These are phyloP conservation scores for Penicillium sp. DNA, from an alignment of 2,329 filamentous ascomycete genomes.

Conservation along the genomic window DNA sequence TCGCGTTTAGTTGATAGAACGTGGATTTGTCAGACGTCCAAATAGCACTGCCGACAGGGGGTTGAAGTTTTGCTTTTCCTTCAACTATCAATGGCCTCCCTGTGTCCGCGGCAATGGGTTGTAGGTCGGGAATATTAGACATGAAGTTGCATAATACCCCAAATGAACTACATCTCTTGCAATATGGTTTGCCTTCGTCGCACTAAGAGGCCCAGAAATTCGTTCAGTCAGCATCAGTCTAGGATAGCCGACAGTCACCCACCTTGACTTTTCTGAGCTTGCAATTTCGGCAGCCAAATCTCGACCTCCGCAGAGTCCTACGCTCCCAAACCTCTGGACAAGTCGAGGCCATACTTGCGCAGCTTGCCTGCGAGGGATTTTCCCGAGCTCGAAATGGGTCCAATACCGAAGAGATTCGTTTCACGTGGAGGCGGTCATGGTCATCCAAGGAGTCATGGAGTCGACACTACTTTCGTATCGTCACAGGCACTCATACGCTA, in stretches of 20 bases:
- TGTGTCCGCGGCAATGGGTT: no score
- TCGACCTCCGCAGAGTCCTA: conserved; percentile 35
- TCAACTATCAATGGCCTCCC: conserved; percentile 16
- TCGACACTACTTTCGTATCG: background rate
- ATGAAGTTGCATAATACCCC: conserved; percentile 46
- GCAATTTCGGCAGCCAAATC: conserved; percentile 50
- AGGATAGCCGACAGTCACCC: conserved; percentile 1
- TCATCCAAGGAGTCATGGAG: no score
- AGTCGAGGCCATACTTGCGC: background rate
- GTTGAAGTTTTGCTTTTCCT: conserved; percentile 20
- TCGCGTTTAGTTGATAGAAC: conserved; percentile 37
- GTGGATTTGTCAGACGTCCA: conserved; percentile 36
- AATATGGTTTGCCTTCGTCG: conserved; percentile 46
- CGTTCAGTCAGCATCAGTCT: conserved; percentile 9
- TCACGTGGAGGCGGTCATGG: background rate
- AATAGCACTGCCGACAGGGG: conserved; percentile 28
- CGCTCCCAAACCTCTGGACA: background rate
- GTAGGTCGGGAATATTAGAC: conserved; percentile 36
- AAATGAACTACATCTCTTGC: conserved; percentile 43
- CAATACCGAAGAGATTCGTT: background rate
- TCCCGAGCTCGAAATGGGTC: background rate
- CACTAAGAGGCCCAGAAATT: no score
- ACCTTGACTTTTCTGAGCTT: conserved; percentile 51
- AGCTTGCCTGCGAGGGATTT: conserved; percentile 5
- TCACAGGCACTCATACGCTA: conserved; percentile 9